Evolutionary conservation across 768 basidiomycete genomes (phyloP).

Genomic region (Agaricus subrufescens): DNA sequence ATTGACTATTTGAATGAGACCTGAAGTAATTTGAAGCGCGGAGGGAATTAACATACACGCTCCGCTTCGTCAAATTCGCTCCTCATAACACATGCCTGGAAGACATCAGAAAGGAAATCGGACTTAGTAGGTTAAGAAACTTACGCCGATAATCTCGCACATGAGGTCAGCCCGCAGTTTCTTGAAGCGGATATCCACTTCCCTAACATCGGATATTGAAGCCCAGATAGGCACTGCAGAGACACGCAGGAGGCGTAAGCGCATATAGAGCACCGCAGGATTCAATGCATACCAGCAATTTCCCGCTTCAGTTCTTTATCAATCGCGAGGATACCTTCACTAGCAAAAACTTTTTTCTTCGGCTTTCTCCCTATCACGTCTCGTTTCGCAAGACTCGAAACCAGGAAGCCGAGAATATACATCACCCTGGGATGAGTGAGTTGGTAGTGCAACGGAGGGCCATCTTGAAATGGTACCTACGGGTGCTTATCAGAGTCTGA

Average conservation of each 20-base stretch:
- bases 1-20: constrained; percentile 13
- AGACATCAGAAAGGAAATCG: background rate
- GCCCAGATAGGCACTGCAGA: constrained; percentile 52
- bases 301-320: constrained; percentile 43
- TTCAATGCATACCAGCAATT: constrained; percentile 27
- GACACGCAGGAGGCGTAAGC: constrained; percentile 7
- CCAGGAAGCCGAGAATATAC: constrained; percentile 60
- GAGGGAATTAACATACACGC: constrained; percentile 30
- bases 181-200: constrained; percentile 44
- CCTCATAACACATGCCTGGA: constrained; percentile 60
- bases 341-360: constrained; percentile 65
- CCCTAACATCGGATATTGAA: constrained; percentile 42
- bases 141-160: constrained; percentile 64
- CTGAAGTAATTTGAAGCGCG: background rate
- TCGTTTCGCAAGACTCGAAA: constrained; percentile 62
- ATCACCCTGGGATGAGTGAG: constrained; percentile 66
- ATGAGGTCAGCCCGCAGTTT: constrained; percentile 68
- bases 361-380: constrained; percentile 73
- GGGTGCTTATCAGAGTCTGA: constrained; percentile 13
- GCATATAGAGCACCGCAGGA: background rate
- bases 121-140: constrained; percentile 13
- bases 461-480: constrained; percentile 31
- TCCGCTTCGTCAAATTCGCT: constrained; percentile 66
- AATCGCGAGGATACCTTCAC: constrained; percentile 51
- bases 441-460: constrained; percentile 47